A percentile compares a stretch with the other conserved stretches of the same genome.
Conservation (phyloP, 352 stramenopile species). For the Phytophthora podocarpi region DNA sequence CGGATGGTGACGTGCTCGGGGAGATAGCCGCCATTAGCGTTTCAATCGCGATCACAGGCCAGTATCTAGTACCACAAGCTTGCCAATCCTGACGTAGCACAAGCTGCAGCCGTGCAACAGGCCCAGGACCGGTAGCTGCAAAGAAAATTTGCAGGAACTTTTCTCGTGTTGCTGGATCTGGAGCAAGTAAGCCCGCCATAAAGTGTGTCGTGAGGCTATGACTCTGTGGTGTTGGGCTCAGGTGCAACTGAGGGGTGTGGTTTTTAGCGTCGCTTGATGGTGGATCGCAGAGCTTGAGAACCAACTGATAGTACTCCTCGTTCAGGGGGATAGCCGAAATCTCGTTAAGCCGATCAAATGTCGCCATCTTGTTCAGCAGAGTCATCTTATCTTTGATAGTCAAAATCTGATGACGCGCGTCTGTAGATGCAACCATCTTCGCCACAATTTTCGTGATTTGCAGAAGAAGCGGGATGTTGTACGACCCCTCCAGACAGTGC, state of each 20-base stretch:
- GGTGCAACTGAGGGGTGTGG: conserved; percentile 59
- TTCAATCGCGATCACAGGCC: conserved; percentile 82
- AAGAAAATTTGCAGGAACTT: conserved; percentile 84
- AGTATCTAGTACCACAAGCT: conserved; percentile 84
- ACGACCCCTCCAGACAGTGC: conserved; percentile 86
- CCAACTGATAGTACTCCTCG: conserved; percentile 79
- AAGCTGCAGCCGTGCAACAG: conserved; percentile 62
- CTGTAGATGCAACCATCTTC: conserved; percentile 58
- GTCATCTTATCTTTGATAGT: conserved; percentile 90
- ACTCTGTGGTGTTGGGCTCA: conserved; percentile 63
- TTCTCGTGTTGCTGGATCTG: conserved; percentile 59
- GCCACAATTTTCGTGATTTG: conserved; percentile 84
- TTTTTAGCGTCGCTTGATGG: conserved; percentile 60
- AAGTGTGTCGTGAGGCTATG: conserved; percentile 80
- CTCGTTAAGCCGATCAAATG: conserved; percentile 86
- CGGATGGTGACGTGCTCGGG: conserved; percentile 11
- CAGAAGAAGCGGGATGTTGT: conserved; percentile 82
- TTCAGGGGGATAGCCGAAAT: conserved; percentile 83
- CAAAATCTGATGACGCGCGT: conserved; percentile 64
- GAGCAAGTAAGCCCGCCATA: conserved; percentile 79
- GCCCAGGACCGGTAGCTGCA: conserved; percentile 39
- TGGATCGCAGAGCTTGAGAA: conserved; percentile 78
- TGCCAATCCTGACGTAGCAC: conserved; percentile 88
- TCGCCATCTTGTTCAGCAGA: conserved; percentile 85
- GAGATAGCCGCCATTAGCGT: conserved; percentile 63